Conservation (phyloP, 192 early-diverging fungal genomes). For the Glomus cerebriforme region DNA sequence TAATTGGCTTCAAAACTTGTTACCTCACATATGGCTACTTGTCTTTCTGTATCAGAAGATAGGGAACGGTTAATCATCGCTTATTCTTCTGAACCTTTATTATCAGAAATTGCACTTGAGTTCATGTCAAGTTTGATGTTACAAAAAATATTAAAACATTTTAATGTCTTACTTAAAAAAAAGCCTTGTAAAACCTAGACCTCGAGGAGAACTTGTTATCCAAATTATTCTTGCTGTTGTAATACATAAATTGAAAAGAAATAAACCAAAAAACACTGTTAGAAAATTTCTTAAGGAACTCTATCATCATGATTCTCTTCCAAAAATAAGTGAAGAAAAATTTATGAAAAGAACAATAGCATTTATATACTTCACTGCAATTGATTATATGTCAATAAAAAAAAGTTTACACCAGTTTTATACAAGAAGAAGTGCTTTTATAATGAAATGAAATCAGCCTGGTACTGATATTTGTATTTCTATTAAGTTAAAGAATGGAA, state of each 20-base stretch:
- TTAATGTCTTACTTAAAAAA: background rate
- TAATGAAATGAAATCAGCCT: constrained; percentile 14
- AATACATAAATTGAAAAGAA: background rate
- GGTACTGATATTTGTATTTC: constrained; percentile 16
- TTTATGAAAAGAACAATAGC: background rate
- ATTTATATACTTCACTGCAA: constrained; percentile 7
- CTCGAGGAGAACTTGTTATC: background rate
- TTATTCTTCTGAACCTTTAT: background rate
- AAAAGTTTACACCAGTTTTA: background rate
- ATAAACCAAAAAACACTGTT: background rate
- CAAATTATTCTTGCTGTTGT: constrained; percentile 10
- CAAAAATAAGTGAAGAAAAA: background rate
- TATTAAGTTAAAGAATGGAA: background rate
- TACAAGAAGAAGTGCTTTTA: constrained; percentile 4
- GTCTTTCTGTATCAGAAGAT: background rate
- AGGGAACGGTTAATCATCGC: background rate
- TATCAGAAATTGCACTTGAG: background rate
- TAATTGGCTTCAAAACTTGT: background rate
- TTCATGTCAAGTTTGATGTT: background rate
- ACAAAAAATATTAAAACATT: background rate
- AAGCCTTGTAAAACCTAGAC: background rate
- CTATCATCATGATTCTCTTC: background rate
- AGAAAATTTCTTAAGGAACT: background rate
- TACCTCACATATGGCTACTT: too few species aligned
- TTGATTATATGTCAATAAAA: background rate